A percentile compares a stretch with the other conserved stretches of the same genome.
Evolutionary conservation across 2,329 filamentous ascomycete genomes (phyloP).

Genomic region (Ampelomyces quisqualis): DNA sequence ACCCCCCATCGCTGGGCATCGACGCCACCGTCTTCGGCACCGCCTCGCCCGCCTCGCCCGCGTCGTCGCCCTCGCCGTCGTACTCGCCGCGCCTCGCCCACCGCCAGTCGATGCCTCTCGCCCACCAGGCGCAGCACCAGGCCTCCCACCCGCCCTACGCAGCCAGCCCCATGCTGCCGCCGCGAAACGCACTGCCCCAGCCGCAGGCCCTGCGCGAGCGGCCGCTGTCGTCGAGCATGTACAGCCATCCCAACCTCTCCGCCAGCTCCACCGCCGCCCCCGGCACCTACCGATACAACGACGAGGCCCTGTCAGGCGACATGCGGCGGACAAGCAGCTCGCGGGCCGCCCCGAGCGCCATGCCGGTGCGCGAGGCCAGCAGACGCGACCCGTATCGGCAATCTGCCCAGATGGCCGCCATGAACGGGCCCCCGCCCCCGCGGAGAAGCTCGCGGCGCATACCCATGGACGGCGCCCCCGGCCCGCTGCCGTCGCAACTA

Average conservation of each 20-base stretch:
- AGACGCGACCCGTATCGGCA: constrained; percentile 69
- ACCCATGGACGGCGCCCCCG: constrained; percentile 50
- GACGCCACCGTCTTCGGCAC: constrained; percentile 44
- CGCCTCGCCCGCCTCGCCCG: constrained; percentile 27
- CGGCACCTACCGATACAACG: constrained; percentile 51
- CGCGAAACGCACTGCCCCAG: constrained; percentile 30
- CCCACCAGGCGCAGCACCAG: constrained; percentile 46
- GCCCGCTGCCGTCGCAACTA: constrained; percentile 23
- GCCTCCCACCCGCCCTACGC: constrained; percentile 34
- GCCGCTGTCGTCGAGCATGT: constrained; percentile 50
- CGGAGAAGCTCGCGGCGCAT: constrained; percentile 75
- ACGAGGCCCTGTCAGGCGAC: constrained; percentile 43
- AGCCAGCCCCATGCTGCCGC: constrained; percentile 25
- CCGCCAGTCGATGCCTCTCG: constrained; percentile 48
- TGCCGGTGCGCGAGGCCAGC: constrained; percentile 68
- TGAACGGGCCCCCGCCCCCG: constrained; percentile 67
- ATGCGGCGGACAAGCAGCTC: constrained; percentile 61
- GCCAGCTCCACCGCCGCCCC: constrained; percentile 46
- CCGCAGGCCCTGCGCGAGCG: constrained; percentile 39
- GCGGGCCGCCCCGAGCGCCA: constrained; percentile 60
- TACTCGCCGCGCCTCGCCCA: constrained; percentile 43
- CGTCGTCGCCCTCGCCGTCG: constrained; percentile 25
- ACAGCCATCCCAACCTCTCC: constrained; percentile 52
- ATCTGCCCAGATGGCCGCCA: constrained; percentile 54
- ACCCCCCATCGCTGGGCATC: constrained; percentile 48